Evolutionary conservation across 2,329 filamentous ascomycete species (phyloP).

Genomic region (Malbranchea cinnamomea): DNA sequence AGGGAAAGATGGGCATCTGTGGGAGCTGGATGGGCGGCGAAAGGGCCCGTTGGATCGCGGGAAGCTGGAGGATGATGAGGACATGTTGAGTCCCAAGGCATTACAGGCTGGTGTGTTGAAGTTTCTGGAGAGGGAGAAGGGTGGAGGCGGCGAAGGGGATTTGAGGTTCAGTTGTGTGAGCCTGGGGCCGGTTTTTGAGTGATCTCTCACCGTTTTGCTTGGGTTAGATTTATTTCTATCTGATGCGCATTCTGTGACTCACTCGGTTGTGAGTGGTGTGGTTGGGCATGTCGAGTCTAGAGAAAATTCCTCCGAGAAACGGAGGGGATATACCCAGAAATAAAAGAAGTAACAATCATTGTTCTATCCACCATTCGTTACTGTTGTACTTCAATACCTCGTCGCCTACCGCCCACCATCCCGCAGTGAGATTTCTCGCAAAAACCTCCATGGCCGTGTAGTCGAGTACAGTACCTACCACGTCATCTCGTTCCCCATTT

Average conservation of each 20-base stretch:
- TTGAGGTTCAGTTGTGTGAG: conserved; percentile 50
- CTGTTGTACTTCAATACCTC: conserved; percentile 48
- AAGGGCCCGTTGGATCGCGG: conserved; percentile 61
- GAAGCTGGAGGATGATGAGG: conserved; percentile 43
- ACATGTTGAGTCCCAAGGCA: conserved; percentile 61
- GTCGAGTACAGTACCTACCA: conserved; percentile 8
- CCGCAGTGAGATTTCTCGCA: conserved; percentile 41
- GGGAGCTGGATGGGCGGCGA: conserved; percentile 64
- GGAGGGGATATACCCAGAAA: too few relatives aligned
- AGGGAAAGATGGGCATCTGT: conserved; percentile 52
- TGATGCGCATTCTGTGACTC: too few relatives aligned
- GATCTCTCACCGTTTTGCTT: conserved; percentile 14
- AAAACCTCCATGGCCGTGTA: conserved; percentile 46
- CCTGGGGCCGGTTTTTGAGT: conserved; percentile 41
- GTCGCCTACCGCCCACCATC: conserved; percentile 49
- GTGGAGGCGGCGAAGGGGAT: conserved; percentile 38
- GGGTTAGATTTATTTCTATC: not conserved
- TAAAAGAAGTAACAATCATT: not conserved
- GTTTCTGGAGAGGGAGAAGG: conserved; percentile 44
- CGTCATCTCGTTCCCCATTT: not conserved
- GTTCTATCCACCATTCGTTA: conserved; percentile 34
- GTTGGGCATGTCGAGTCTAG: too few relatives aligned
- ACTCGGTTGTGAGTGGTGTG: too few relatives aligned
- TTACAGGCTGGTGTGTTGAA: conserved; percentile 52
- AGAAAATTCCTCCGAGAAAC: too few relatives aligned